A percentile compares a stretch with the other conserved stretches of the same genome.
These are phyloP conservation scores for Pittosporum tobira DNA, from an alignment of 129 eudicot species.

Conservation along the genomic window DNA sequence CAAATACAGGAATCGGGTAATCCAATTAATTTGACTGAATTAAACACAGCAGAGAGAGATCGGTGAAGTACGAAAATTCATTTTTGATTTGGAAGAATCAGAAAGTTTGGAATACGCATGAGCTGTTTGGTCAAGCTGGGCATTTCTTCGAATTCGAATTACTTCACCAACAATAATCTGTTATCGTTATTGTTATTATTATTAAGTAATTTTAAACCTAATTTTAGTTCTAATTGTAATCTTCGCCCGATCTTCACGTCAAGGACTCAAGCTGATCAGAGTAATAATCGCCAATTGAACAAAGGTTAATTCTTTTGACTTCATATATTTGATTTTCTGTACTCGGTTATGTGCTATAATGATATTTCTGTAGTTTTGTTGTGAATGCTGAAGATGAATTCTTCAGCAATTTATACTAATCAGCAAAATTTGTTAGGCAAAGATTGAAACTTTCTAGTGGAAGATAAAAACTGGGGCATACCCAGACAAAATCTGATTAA, in stretches of 20 bases:
- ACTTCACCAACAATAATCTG: constrained; percentile 34
- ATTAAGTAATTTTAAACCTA: constrained; percentile 15
- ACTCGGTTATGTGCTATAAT: neutral
- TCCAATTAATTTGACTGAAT: no score
- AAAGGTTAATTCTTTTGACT: constrained; percentile 29
- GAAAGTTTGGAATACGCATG: constrained; percentile 55
- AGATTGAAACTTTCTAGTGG: no score
- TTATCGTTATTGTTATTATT: constrained; percentile 22
- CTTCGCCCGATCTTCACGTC: constrained; percentile 5
- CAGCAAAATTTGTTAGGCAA: no score
- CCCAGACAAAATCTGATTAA: no score
- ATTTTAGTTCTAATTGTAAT: constrained; percentile 8
- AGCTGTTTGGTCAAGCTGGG: constrained; percentile 72
- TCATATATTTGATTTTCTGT: neutral
- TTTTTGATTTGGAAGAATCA: neutral
- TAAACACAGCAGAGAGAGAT: neutral
- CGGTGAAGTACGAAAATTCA: neutral
- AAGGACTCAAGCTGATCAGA: constrained; percentile 56
- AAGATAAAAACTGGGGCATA: no score
- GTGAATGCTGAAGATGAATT: no score
- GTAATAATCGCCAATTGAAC: constrained; percentile 58
- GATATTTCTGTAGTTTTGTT: no score
- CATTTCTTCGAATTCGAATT: constrained; percentile 47
- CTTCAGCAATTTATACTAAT: no score
- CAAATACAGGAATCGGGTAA: no score